A percentile compares a stretch with the other conserved stretches of the same genome.
These are phyloP conservation scores for Acer yangbiense DNA, from an alignment of 345 rosid species.

Conservation along the genomic window DNA sequence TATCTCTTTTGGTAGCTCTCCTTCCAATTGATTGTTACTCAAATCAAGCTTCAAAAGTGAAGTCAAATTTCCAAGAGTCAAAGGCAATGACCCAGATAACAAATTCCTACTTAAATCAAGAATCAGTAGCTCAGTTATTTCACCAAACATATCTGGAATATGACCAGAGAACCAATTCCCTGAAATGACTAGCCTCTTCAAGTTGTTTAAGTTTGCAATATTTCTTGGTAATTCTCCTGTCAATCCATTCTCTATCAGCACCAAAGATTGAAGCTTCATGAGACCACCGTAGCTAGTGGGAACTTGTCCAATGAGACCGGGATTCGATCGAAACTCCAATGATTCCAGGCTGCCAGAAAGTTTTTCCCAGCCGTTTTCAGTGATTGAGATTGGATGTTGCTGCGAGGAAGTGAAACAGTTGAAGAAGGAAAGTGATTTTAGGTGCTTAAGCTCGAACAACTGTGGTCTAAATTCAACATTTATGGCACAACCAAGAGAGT, in stretches of 20 bases:
- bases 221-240: slow-evolving; percentile 55
- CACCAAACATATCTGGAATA: slow-evolving; percentile 56
- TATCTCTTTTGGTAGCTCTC: slow-evolving; percentile 51
- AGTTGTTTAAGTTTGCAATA: slow-evolving; percentile 50
- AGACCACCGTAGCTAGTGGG: slow-evolving; percentile 60
- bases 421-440: slow-evolving; percentile 71
- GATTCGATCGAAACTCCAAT: slow-evolving; percentile 78
- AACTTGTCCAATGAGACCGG: slow-evolving; percentile 68
- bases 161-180: slow-evolving; percentile 65
- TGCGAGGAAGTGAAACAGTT: slow-evolving; percentile 60
- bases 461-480: slow-evolving; percentile 59
- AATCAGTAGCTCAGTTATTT: slow-evolving; percentile 56
- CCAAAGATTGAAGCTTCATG: slow-evolving; percentile 67
- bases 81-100: slow-evolving; percentile 68
- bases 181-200: slow-evolving; percentile 71
- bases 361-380: slow-evolving; percentile 51
- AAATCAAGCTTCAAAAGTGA: slow-evolving; percentile 84
- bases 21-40: slow-evolving; percentile 67
- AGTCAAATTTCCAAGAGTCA: slow-evolving; percentile 48
- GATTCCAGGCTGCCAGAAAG: slow-evolving; percentile 60
- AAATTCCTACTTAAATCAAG: slow-evolving; percentile 76
- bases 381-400: slow-evolving; percentile 43
- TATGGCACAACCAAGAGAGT: slow-evolving; percentile 64
- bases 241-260: slow-evolving; percentile 69
- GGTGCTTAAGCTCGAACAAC: slow-evolving; percentile 71